Conservation (phyloP, 148 eudicot species). For the Fagopyrum homotropicum region DNA sequence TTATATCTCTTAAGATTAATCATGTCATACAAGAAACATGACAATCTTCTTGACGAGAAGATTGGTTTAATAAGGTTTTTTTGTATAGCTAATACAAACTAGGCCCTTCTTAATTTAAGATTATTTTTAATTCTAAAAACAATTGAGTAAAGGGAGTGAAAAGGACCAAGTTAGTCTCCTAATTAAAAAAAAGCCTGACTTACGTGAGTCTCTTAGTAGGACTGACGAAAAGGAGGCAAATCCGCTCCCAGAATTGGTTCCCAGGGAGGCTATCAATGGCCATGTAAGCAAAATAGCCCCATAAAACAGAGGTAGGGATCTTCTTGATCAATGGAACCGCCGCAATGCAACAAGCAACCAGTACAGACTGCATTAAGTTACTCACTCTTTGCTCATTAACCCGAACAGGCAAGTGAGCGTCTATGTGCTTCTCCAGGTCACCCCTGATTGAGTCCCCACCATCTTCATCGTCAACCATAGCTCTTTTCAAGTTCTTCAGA, state of each 20-base stretch:
- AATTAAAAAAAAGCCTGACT: conserved; percentile 4
- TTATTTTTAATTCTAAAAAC: no score
- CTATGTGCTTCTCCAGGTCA: conserved; percentile 49
- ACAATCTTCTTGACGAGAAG: no score
- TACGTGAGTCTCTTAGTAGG: conserved; percentile 51
- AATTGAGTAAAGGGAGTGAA: background rate
- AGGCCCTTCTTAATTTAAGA: no score
- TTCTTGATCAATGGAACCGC: conserved; percentile 53
- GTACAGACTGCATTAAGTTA: conserved; percentile 59
- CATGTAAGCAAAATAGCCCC: conserved; percentile 75
- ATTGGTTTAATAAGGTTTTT: no score
- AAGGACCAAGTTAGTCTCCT: no score
- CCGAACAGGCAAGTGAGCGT: conserved; percentile 56
- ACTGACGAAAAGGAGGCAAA: conserved; percentile 38
- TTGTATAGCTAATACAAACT: no score
- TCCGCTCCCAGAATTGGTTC: conserved; percentile 63
- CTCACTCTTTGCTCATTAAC: conserved; percentile 71
- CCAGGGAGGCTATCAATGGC: conserved; percentile 68
- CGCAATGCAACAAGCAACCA: conserved; percentile 35
- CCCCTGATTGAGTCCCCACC: conserved; percentile 27
- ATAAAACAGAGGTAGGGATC: conserved; percentile 65
- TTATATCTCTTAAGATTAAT: no score
- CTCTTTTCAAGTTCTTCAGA: conserved; percentile 44
- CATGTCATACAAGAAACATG: no score
- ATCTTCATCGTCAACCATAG: conserved; percentile 28